Evolutionary conservation across 1,284 basidiomycete genomes (phyloP).

Genomic region (Puccinia coronata): DNA sequence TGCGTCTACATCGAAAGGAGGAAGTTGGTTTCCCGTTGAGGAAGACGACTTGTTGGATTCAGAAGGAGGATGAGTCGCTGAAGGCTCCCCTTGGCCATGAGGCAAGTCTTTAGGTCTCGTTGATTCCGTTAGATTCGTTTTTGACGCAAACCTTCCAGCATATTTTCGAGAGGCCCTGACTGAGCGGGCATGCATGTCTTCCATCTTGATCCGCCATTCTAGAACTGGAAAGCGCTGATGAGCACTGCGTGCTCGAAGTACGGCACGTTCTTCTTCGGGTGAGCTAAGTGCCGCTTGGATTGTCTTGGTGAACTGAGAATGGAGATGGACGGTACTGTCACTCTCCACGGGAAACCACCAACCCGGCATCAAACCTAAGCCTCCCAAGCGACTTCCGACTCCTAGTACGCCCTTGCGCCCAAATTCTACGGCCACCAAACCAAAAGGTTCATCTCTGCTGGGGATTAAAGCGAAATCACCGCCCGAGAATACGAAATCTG

Average conservation of each 20-base stretch:
- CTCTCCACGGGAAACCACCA: constrained; percentile 75
- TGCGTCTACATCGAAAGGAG: neutral
- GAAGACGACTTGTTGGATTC: neutral
- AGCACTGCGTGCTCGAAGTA: constrained; percentile 84
- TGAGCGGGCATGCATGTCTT: constrained; percentile 85
- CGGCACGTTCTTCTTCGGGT: constrained; percentile 80
- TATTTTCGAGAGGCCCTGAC: constrained; percentile 70
- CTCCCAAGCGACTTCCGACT: constrained; percentile 86
- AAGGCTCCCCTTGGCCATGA: neutral
- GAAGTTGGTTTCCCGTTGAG: neutral
- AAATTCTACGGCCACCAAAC: constrained; percentile 90
- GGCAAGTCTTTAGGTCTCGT: neutral
- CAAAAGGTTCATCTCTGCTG: constrained; percentile 78
- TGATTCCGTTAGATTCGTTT: constrained; percentile 58
- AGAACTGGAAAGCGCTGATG: constrained; percentile 93
- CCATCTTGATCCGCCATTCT: constrained; percentile 89
- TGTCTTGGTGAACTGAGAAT: constrained; percentile 86
- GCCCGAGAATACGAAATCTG: constrained; percentile 85
- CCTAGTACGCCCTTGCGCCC: constrained; percentile 90
- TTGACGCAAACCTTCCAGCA: constrained; percentile 74
- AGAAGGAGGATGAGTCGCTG: neutral
- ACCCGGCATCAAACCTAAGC: constrained; percentile 91
- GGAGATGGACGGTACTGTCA: constrained; percentile 82
- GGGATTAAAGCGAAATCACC: constrained; percentile 92
- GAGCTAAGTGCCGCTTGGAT: constrained; percentile 89